Conservation (phyloP, 257 asterid species). For the Forsythia suspensa region DNA sequence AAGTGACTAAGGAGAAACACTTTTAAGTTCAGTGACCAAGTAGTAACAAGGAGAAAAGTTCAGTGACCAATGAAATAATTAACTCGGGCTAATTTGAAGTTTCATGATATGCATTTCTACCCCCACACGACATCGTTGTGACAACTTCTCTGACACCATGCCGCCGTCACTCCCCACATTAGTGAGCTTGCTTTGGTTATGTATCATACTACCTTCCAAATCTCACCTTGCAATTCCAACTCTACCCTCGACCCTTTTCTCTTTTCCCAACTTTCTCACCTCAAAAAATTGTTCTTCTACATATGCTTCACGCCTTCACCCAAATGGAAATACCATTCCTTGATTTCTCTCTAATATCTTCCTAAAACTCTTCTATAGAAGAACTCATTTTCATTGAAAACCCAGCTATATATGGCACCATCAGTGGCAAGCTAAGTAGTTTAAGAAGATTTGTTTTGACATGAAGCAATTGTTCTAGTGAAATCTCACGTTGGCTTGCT, state of each 20-base stretch:
- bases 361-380: conserved; percentile 35
- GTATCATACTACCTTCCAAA: conserved; percentile 79
- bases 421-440: conserved; percentile 34
- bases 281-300: conserved; percentile 68
- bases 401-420: conserved; percentile 50
- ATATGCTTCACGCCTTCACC: conserved; percentile 65
- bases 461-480: conserved; percentile 45
- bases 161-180: conserved; percentile 39
- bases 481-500: conserved; percentile 35
- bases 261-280: conserved; percentile 43
- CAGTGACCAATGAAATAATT: too few species aligned
- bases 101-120: conserved; percentile 40
- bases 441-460: conserved; percentile 60
- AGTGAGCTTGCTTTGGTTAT: conserved; percentile 77
- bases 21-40: too few species aligned
- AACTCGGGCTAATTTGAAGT: too few species aligned
- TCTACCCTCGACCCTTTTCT: conserved; percentile 53
- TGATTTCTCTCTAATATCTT: conserved; percentile 36
- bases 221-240: conserved; percentile 58
- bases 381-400: conserved; percentile 71
- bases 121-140: conserved; percentile 92
- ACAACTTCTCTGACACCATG: conserved; percentile 40
- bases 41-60: too few species aligned
- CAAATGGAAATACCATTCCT: conserved; percentile 34
- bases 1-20: too few species aligned